Base-by-base conservation (phyloP, 2,329 filamentous ascomycete species). In the Nothomitra cinnamomea region DNA sequence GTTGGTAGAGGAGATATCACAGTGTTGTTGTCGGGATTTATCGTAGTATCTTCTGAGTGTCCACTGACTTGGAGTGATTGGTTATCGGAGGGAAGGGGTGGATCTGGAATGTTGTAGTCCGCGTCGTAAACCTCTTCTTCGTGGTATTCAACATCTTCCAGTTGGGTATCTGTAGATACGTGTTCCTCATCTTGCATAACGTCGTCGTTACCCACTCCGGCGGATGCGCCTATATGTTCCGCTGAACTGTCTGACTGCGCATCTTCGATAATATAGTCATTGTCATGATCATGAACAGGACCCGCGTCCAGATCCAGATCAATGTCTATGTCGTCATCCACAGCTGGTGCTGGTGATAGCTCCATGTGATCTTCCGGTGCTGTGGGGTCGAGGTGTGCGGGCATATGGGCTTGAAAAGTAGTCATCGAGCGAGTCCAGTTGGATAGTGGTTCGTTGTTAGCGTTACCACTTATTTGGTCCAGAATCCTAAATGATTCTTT, bases 261-360 rank as follows among this genome's bases (percentile, higher is more conserved):
- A 58, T 82, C 79, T 59, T 78, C 72, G 50, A 78, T 68, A 53
- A 79, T 77, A 55, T 72, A 70, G 58, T 79, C 74, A 58, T 79
- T 75, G 56, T 81, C 71, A 24, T 65, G 63, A 28, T 60, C 57
- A 38, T 58, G 59, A n/a, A 57, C 59, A 21, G 62, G 60, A 15
- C 62, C 64, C 47, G 61, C 64, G 60, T 69, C 66, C 56, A 73
- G 62, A 58, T 79, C 77, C 56, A 82, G 70, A 58, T 82, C 78
- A 56, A 82, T 78, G 55, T 79, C 76, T 53, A 76, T 74, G 54
- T 78, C 74, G 52, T 69, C 69, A 53, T 75, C 71, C 43, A 63
- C 61, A 61, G 22, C 72, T 69, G 42, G 74, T 69, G 60, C 75
- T 69, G 61, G 45, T 17, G 45, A 49, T 19, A 81, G 69, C 57